Base-by-base conservation (phyloP, 495 filamentous ascomycete genomes). In the Penicillium subrubescens region DNA sequence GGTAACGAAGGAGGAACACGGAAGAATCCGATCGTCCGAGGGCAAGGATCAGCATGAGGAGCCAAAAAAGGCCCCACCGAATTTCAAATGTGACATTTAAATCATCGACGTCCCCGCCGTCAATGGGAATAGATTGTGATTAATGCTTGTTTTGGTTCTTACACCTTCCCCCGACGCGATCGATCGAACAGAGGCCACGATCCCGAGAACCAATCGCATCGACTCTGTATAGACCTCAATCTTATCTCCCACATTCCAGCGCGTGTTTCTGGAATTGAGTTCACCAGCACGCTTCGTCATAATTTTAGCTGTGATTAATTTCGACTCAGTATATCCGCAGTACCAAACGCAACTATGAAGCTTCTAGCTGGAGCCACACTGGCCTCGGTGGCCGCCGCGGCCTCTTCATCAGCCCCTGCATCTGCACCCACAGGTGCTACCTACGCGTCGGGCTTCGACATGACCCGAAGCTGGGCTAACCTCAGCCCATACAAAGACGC, bases 401-500 rank as follows among this genome's bases (percentile, higher is more conserved):
- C 53, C 51, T 63, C 60, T 43, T 54, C 63, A 3, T 66, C 64
- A 27, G 52, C 64, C 52, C 44, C 69, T 17, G 65, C 43, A 8
- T 44, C 71, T 3, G 67, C 61, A 0, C 75, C 76, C 8, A 77
- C 76, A 1, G 76, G 73, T 14, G 50, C 65, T 2, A 62, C 54
- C 34, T 76, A 71, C 56, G 68, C 69, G 19, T 72, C 75, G 25
- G 75, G 73, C 1, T 77, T 77, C 60, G 76, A 77, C 60, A 73
- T 77, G 59, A 72, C 67, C 27, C 61, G 53, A 6, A 73, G 67
- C 68, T 84, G 81, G 81, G 81, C 78, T 50, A 80, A 85, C 51
- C 67, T 85, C n/a, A 76, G 77, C 34, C 77, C 79, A 21, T 86
- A 85, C 67, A 69, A 71, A 10, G 81, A 84, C 52, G 78, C 81